Conservation (phyloP, 2,329 filamentous ascomycete species). For the Aspergillus neotritici region DNA sequence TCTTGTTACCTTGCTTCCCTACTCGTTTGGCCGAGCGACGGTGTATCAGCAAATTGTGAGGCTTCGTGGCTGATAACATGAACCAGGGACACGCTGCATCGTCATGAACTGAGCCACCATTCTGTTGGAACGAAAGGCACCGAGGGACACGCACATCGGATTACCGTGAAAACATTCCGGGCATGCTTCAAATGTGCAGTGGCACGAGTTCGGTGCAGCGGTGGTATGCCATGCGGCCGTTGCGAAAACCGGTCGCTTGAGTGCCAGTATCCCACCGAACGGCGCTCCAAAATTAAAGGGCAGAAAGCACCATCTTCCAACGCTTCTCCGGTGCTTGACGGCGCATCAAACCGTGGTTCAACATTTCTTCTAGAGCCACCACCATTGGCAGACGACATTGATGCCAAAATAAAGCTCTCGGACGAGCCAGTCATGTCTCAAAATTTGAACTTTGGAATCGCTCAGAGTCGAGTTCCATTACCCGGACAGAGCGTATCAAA, state of each 20-base stretch:
- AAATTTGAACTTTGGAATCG: too few species aligned
- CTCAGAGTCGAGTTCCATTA: too few species aligned
- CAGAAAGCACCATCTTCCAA: constrained; percentile 14
- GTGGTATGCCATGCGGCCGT: constrained; percentile 32
- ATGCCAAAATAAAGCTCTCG: too few species aligned
- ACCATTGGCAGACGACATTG: too few species aligned
- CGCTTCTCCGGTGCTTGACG: not conserved
- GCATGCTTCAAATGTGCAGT: constrained; percentile 38
- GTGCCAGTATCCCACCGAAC: constrained; percentile 37
- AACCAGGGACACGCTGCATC: constrained; percentile 36
- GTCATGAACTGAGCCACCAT: constrained; percentile 37
- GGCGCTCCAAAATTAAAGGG: constrained; percentile 30
- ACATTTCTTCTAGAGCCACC: not conserved
- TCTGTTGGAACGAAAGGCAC: constrained; percentile 29
- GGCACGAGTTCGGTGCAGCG: constrained; percentile 37
- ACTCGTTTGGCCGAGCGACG: not conserved
- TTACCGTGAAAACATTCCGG: constrained; percentile 39
- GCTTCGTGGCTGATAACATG: not conserved
- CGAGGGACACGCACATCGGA: constrained; percentile 34
- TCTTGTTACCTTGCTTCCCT: not conserved
- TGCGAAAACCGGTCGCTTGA: constrained; percentile 34
- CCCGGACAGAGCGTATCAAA: too few species aligned
- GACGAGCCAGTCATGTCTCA: too few species aligned
- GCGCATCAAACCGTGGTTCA: not conserved
- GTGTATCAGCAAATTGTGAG: too few species aligned